Base-by-base conservation (phyloP, 257 asterid species). In the Lycium ferocissimum region DNA sequence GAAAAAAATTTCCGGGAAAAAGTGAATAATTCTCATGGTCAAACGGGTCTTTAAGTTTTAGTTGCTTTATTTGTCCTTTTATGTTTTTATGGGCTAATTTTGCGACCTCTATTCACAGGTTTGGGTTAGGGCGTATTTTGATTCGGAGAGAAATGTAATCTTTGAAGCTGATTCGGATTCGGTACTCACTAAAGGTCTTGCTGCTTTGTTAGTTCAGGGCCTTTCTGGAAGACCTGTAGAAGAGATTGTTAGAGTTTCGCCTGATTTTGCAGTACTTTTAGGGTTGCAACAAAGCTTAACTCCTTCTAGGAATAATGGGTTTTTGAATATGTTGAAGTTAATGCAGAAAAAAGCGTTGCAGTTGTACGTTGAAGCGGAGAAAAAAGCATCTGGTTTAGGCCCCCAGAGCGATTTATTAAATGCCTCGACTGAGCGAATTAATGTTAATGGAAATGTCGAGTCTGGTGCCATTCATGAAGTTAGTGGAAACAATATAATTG, bases 111-210 rank as follows among this genome's bases (percentile, higher is more conserved):
- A 26, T 26, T 26, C 33, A 26, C 97, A 92, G 93, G 98, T 92
- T 18, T 95, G 98, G 95, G 95, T 95, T 62, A 87, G 95, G 86
- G 95, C 97, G 0, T 92, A 88, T 37, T 85, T 93, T 67, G 96
- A 93, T 62, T 22, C 65, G 5, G 91, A 92, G 88, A 93, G 88
- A 83, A 92, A 91, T 70, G 98, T 93, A 0, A 22, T 92, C 82
- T 94, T 93, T 86, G 98, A 95, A 86, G 98, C 98, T 2, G 98
- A 95, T 92, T 95, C 99, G 22, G 99, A 95, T 76, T 92, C 98
- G 1, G 79, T 91, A 37, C 92, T 95, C 26, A 94, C 98, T 7
- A 92, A 94, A 89, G 99, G 99, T 10, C 90, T 95, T 3, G 98
- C 98, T 66, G 98, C 98, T 67, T 83, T 92, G 93, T 92, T 95